A percentile compares a stretch with the other conserved stretches of the same genome.
phyloP scores from a whole-genome alignment of 2,329 filamentous ascomycete species.

The Ophioceras dolichostomum region DNA sequence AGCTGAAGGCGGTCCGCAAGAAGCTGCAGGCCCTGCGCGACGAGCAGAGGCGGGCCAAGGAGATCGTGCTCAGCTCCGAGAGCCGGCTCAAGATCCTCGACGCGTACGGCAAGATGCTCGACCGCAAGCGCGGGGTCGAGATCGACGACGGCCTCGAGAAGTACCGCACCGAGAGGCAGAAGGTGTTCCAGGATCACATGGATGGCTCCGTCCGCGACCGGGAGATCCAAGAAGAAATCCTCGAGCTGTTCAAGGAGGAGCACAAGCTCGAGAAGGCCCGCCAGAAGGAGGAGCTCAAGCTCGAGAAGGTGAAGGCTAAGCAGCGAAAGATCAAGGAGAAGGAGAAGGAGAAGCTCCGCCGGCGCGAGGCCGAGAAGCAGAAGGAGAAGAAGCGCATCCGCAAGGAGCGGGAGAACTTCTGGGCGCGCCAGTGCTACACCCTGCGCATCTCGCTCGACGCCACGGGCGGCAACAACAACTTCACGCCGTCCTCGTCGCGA shows the following conservation, averaged over 20 bases:
- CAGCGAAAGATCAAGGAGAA: conserved; percentile 18
- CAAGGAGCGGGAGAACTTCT: conserved; percentile 30
- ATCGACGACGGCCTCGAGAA: conserved; percentile 24
- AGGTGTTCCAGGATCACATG: conserved; percentile 27
- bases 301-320: conserved; percentile 18
- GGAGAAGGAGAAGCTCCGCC: conserved; percentile 19
- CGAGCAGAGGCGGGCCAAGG: conserved; percentile 15
- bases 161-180: conserved; percentile 29
- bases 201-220: conserved; percentile 17
- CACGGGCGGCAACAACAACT: conserved; percentile 8
- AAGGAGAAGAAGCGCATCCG: conserved; percentile 32
- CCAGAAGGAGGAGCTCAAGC: conserved; percentile 12
- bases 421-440: conserved; percentile 35
- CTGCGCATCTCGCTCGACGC: conserved; percentile 39
- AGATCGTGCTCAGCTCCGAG: conserved; percentile 19
- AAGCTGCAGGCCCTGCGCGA: conserved; percentile 18
- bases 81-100: conserved; percentile 29
- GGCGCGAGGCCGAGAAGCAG: conserved; percentile 20
- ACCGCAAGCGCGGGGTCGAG: conserved; percentile 18
- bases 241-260: conserved; percentile 19
- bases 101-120: conserved; percentile 20
- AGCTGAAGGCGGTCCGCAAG: conserved; percentile 17
- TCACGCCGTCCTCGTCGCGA: conserved; percentile 33
- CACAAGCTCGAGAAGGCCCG: conserved; percentile 15
- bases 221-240: conserved; percentile 19